A percentile compares a stretch with the other conserved stretches of the same genome.
Evolutionary conservation across 208 protist species (phyloP).

Genomic region (Phytomonas serpens): DNA sequence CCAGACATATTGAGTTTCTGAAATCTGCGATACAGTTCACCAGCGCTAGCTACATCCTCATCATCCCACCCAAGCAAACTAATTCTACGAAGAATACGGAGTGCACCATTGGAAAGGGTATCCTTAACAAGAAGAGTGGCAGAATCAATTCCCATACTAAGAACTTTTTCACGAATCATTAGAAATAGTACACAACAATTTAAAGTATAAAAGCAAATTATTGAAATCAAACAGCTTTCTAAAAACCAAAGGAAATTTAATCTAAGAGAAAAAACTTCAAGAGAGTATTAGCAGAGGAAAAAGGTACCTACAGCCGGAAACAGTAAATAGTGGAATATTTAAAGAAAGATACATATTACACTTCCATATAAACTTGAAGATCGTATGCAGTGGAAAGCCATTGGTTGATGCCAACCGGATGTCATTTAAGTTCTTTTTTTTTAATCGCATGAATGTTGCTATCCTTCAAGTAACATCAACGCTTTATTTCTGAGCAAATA

Average conservation of each 20-base stretch:
- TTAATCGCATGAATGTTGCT: not conserved
- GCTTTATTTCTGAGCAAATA: not conserved
- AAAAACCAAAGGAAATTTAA: not conserved
- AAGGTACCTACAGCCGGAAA: no score
- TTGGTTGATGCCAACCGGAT: not conserved
- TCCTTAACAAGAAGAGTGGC: slow-evolving; percentile 78
- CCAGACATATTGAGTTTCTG: slow-evolving; percentile 18
- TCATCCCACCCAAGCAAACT: slow-evolving; percentile 42
- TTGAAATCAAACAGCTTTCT: not conserved
- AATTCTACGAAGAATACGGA: slow-evolving; percentile 63
- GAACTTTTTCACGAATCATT: slow-evolving; percentile 81
- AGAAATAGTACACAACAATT: not conserved
- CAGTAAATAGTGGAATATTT: not conserved
- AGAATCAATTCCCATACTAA: slow-evolving; percentile 53
- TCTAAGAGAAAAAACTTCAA: not conserved
- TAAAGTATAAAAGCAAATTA: not conserved
- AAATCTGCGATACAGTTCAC: slow-evolving; percentile 37
- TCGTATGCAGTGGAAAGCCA: not conserved
- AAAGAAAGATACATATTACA: not conserved
- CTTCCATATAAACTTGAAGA: not conserved
- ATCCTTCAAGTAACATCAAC: not conserved
- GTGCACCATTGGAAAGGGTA: slow-evolving; percentile 32
- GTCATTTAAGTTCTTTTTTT: not conserved
- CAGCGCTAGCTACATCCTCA: slow-evolving; percentile 20
- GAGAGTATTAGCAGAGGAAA: no score